phyloP scores from a whole-genome alignment of 192 early-diverging fungal genomes.

The Podila verticillata region DNA sequence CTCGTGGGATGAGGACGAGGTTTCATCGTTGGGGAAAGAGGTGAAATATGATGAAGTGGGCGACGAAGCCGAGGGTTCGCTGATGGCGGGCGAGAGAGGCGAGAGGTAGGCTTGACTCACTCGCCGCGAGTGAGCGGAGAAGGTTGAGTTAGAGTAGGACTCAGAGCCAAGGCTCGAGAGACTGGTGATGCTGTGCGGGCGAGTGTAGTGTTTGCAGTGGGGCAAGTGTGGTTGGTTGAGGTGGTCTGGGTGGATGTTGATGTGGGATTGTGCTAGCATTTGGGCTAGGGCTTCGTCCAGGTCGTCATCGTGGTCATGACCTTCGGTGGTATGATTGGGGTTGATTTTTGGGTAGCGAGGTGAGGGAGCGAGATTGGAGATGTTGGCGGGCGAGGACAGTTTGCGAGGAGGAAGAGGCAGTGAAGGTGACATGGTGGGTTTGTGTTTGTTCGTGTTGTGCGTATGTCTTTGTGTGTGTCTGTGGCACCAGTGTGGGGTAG shows the following conservation, averaged over 20 bases:
- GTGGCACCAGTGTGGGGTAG: background rate
- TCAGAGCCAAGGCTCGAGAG: slow-evolving; percentile 13
- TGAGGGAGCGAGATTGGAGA: background rate
- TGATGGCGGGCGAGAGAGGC: background rate
- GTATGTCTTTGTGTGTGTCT: background rate
- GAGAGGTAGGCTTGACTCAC: background rate
- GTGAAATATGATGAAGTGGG: background rate
- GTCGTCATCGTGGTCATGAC: background rate
- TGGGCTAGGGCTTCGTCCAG: slow-evolving; percentile 18
- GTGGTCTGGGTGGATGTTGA: slow-evolving; percentile 3
- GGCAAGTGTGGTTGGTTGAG: background rate
- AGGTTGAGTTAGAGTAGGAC: background rate
- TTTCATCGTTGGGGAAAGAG: background rate
- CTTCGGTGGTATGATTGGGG: slow-evolving; percentile 1
- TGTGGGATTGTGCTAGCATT: slow-evolving; percentile 4
- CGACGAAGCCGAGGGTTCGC: background rate
- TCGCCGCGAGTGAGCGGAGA: background rate
- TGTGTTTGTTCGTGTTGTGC: background rate
- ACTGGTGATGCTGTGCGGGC: slow-evolving; percentile 16
- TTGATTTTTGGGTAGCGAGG: slow-evolving; percentile 25
- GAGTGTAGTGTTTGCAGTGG: slow-evolving; percentile 11
- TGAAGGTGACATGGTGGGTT: background rate
- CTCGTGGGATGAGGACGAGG: background rate
- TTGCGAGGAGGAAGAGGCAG: slow-evolving; percentile 30
- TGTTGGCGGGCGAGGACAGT: background rate